A percentile compares a stretch with the other conserved stretches of the same genome.
Evolutionary conservation across 2,329 filamentous ascomycete genomes (phyloP).

Genomic region (Beauveria scarabaeidicola): DNA sequence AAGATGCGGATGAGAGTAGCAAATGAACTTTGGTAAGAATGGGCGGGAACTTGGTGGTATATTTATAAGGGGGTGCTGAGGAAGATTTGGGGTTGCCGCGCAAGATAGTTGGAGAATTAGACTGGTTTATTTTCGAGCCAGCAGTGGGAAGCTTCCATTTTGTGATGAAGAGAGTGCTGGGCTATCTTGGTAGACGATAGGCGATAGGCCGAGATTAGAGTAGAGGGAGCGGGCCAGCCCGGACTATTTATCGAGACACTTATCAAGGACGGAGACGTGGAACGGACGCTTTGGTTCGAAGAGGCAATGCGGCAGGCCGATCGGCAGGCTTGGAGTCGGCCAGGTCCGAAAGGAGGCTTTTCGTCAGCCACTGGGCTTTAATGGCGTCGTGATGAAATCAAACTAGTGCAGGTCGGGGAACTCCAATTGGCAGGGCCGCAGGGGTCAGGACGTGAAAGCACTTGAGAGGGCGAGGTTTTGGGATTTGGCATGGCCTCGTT

Average conservation of each 20-base stretch:
- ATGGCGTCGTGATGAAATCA: neutral
- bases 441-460: neutral
- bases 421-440: neutral
- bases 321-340: neutral
- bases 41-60: neutral
- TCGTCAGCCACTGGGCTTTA: neutral
- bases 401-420: neutral
- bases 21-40: neutral
- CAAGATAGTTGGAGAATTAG: neutral
- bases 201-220: neutral
- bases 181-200: neutral
- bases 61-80: neutral
- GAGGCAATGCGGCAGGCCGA: neutral
- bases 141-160: neutral
- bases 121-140: neutral
- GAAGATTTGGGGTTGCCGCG: neutral
- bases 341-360: constrained; percentile 5
- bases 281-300: neutral
- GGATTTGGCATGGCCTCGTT: neutral
- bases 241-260: constrained; percentile 3
- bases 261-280: neutral
- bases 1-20: neutral
- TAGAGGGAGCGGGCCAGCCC: neutral
- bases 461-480: neutral
- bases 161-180: neutral